Evolutionary conservation across 2,329 filamentous ascomycete species (phyloP).

Genomic region (Botrytis tulipae): DNA sequence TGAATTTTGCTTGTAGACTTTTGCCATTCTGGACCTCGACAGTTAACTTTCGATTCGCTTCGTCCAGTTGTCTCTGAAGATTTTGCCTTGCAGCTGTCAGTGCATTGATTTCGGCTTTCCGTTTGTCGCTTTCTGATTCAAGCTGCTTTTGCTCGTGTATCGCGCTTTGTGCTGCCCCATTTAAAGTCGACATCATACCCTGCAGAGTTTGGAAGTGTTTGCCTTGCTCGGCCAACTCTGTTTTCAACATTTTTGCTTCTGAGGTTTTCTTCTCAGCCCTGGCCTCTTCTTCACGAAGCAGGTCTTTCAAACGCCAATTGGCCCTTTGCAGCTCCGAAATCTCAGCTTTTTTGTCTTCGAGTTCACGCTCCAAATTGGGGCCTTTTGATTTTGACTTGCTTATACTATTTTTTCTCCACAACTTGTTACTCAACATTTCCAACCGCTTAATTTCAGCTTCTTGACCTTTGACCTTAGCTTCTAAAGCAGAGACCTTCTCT

Average conservation of each 20-base stretch:
- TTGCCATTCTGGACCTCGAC: background rate
- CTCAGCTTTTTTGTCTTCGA: background rate
- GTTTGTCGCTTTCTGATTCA: background rate
- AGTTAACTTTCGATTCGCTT: background rate
- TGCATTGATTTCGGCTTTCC: rapidly evolving
- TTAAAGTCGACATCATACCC: background rate
- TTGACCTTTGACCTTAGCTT: background rate
- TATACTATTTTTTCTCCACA: background rate
- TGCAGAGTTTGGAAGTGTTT: background rate
- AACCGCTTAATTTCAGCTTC: background rate
- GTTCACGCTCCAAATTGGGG: background rate
- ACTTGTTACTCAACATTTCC: background rate
- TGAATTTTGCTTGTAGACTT: background rate
- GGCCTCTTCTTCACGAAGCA: background rate
- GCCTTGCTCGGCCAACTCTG: background rate
- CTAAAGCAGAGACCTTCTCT: background rate
- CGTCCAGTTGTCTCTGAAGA: background rate
- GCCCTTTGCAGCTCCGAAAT: background rate
- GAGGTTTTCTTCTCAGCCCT: background rate
- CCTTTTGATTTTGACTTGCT: background rate
- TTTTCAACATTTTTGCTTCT: background rate
- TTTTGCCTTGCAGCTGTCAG: background rate
- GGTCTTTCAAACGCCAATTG: background rate
- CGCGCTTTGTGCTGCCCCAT: background rate
- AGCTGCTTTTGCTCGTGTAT: background rate